These are phyloP conservation scores for Aspergillus sp. DNA, from an alignment of 2,329 filamentous ascomycete species.

Conservation along the genomic window DNA sequence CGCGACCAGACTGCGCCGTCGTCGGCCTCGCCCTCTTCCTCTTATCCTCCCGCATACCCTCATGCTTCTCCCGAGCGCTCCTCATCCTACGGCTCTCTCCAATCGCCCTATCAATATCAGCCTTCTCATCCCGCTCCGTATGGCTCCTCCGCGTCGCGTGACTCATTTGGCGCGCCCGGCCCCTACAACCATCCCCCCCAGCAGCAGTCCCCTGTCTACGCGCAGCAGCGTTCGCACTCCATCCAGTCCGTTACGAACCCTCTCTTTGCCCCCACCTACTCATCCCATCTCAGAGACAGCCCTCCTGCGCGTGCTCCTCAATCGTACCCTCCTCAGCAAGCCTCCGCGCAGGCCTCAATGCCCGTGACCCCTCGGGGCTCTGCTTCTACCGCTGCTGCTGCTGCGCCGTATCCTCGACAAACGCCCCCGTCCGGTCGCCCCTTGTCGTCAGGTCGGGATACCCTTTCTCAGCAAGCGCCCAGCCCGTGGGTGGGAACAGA, in stretches of 20 bases:
- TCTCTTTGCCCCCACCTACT: slow-evolving; percentile 32
- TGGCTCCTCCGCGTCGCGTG: slow-evolving; percentile 32
- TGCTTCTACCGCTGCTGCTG: slow-evolving; percentile 22
- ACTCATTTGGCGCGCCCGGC: slow-evolving; percentile 31
- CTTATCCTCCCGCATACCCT: slow-evolving; percentile 29
- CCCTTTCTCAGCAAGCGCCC: slow-evolving; percentile 29
- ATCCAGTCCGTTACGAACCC: slow-evolving; percentile 40
- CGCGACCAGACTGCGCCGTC: slow-evolving; percentile 25
- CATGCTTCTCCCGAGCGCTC: slow-evolving; percentile 45
- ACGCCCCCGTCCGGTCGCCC: slow-evolving; percentile 38
- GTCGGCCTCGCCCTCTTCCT: slow-evolving; percentile 16
- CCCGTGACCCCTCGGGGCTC: slow-evolving; percentile 52
- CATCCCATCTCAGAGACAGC: slow-evolving; percentile 36
- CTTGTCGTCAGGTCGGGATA: slow-evolving; percentile 38
- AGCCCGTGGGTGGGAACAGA: slow-evolving; percentile 36
- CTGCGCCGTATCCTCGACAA: slow-evolving; percentile 32
- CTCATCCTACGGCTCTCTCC: slow-evolving; percentile 38
- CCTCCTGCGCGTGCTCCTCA: slow-evolving; percentile 32
- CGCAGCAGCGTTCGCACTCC: slow-evolving; percentile 39
- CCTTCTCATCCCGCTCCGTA: slow-evolving; percentile 34
- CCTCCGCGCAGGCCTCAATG: slow-evolving; percentile 44
- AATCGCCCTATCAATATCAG: slow-evolving; percentile 43
- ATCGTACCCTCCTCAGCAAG: slow-evolving; percentile 33
- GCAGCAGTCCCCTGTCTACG: slow-evolving; percentile 38
- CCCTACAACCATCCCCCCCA: slow-evolving; percentile 29